Evolutionary conservation across 148 eudicot genomes (phyloP).

Genomic region (Rhododendron henanense): DNA sequence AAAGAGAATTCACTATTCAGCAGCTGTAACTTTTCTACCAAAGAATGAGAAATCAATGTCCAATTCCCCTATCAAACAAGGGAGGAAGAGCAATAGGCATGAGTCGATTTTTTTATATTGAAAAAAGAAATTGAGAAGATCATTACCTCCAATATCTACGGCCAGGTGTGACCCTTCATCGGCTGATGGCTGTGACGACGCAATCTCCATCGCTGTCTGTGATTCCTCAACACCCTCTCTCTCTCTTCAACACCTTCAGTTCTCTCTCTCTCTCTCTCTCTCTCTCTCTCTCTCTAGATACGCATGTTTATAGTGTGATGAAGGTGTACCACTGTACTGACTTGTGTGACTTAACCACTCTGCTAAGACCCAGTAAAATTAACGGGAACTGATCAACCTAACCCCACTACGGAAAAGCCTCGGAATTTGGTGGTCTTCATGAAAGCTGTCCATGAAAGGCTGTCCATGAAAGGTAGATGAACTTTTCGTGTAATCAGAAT

Average conservation of each 20-base stretch:
- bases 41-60: not conserved
- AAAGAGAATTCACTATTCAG: not conserved
- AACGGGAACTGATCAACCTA: not conserved
- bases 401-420: not conserved
- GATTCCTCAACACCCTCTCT: not conserved
- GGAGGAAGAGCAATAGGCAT: not conserved
- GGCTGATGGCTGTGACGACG: slow-evolving; percentile 19
- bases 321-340: not conserved
- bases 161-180: slow-evolving; percentile 54
- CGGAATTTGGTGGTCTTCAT: not conserved
- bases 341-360: not conserved
- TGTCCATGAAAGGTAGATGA: too few relatives aligned
- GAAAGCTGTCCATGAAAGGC: too few relatives aligned
- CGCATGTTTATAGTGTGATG: not conserved
- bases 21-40: not conserved
- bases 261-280: not conserved
- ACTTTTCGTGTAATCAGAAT: too few relatives aligned
- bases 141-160: slow-evolving; percentile 90
- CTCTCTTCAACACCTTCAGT: not conserved
- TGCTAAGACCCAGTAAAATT: not conserved
- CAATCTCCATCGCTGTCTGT: not conserved
- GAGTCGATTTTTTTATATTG: not conserved
- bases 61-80: not conserved
- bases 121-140: not conserved
- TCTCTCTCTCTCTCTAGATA: not conserved